Evolutionary conservation across 495 filamentous ascomycete species (phyloP).

Genomic region (Astrothelium macrocarpum): DNA sequence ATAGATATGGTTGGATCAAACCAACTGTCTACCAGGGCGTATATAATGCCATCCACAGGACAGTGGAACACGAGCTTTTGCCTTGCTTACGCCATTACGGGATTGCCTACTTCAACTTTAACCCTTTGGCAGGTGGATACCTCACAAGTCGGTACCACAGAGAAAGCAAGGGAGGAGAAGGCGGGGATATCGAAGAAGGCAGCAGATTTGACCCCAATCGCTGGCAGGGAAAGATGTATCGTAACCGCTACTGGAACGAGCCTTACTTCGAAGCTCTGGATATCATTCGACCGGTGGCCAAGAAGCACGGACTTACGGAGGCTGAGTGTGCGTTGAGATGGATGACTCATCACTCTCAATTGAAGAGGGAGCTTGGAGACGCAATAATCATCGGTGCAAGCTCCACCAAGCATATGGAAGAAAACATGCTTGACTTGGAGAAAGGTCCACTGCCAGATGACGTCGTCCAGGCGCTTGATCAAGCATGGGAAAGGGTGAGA

Average conservation of each 20-base stretch:
- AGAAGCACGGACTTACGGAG: constrained; percentile 36
- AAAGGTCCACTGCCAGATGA: constrained; percentile 35
- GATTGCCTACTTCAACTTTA: constrained; percentile 42
- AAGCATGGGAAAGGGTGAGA: constrained; percentile 18
- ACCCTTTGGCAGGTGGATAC: constrained; percentile 45
- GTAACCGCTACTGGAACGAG: constrained; percentile 39
- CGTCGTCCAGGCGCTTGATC: constrained; percentile 26
- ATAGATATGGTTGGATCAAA: constrained; percentile 45
- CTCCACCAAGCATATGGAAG: constrained; percentile 31
- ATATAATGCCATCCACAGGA: constrained; percentile 53
- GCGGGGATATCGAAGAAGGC: constrained; percentile 32
- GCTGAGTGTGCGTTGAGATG: constrained; percentile 42
- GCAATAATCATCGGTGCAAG: constrained; percentile 38
- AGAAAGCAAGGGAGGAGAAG: constrained; percentile 23
- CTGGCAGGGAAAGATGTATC: constrained; percentile 34
- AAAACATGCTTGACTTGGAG: constrained; percentile 32
- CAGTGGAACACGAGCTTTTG: constrained; percentile 42
- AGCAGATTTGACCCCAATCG: constrained; percentile 37
- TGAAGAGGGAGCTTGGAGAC: constrained; percentile 34
- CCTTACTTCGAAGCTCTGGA: constrained; percentile 41
- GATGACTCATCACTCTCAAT: constrained; percentile 37
- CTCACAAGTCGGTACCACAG: constrained; percentile 37
- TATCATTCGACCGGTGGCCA: constrained; percentile 35
- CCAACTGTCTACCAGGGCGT: constrained; percentile 54
- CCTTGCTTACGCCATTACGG: constrained; percentile 45